A percentile compares a stretch with the other conserved stretches of the same genome.
These are phyloP conservation scores for Paecilomyces variotii DNA, from an alignment of 2,329 filamentous ascomycete genomes.

Conservation along the genomic window DNA sequence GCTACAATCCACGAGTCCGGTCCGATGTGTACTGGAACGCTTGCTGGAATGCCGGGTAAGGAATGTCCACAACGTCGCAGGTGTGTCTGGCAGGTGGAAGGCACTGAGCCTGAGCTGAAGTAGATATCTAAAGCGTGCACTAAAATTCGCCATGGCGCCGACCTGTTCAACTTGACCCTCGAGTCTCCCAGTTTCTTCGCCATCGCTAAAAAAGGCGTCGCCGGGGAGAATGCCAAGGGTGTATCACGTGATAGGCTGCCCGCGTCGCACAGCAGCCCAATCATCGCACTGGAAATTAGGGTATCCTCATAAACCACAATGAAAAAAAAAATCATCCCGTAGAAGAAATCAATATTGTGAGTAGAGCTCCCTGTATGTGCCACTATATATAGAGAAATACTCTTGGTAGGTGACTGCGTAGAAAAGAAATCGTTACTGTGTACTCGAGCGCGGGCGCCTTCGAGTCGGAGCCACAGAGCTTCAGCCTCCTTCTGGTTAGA, in stretches of 20 bases:
- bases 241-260: background rate
- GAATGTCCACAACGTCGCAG: background rate
- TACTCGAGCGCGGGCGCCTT: background rate
- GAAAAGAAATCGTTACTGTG: background rate
- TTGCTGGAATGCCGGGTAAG: background rate
- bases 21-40: background rate
- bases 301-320: background rate
- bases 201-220: background rate
- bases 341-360: background rate
- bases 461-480: slow-evolving; percentile 1
- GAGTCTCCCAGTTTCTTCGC: background rate
- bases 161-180: background rate
- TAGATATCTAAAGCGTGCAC: background rate
- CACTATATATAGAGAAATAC: background rate
- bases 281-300: background rate
- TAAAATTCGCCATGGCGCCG: too few relatives aligned
- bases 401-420: background rate
- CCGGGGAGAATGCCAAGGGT: background rate
- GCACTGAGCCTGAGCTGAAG: background rate
- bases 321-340: background rate
- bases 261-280: background rate
- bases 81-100: background rate
- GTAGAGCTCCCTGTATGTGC: background rate
- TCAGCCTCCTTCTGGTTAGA: slow-evolving; percentile 2
- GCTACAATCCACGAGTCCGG: background rate